Evolutionary conservation across 2,329 filamentous ascomycete species (phyloP), one percentile per base, ranked within the genome.

Genomic region (Ascochyta clinopodiicola): DNA sequence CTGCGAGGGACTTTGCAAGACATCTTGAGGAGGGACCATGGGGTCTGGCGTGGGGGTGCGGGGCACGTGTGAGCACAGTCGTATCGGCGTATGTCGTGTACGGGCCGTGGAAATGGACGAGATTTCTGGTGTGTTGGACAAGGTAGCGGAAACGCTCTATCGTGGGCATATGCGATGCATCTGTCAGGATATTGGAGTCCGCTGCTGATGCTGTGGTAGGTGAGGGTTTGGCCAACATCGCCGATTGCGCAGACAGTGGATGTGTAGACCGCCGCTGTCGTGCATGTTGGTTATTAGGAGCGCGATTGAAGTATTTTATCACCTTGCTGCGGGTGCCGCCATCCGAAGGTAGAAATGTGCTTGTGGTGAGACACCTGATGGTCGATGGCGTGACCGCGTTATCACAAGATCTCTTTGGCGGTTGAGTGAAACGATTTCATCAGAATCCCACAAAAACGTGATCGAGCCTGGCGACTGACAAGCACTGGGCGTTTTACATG

Each of bases 1-100:
- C 59, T 8, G 62, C 55, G 10, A 68, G 40, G 2, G 64, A 63
- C 2, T 21, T 34, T 13, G 64, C 62, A 9, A 69, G 25, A 3
- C 32, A 22, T 45, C 35, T 47, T 1, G 34, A 27, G 7, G 60
- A 53, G 5, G 53, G 32, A 2, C 37, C 36, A 21, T 31, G 51
- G 17, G 22, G 37, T 1, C 43, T 36, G 6, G 29, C 27, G 12
- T n/a, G 32, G 4, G 48, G 17, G 29, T 42, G 22, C 2, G 24
- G 15, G 6, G 57, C 48, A 25, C 61, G 58, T 2, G 36, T 9
- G 37, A 64, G 59, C 7, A 61, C 54, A 1, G 42, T 56, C n/a
- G 56, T 61, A 29, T 38, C n/a, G 10, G 19, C 9, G 10, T 35
- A 27, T 2, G 55, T 63, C 2, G 51, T 61, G 40, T 66, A 56